Conservation (phyloP, 208 protist genomes). For the Trypanosoma lewisi region DNA sequence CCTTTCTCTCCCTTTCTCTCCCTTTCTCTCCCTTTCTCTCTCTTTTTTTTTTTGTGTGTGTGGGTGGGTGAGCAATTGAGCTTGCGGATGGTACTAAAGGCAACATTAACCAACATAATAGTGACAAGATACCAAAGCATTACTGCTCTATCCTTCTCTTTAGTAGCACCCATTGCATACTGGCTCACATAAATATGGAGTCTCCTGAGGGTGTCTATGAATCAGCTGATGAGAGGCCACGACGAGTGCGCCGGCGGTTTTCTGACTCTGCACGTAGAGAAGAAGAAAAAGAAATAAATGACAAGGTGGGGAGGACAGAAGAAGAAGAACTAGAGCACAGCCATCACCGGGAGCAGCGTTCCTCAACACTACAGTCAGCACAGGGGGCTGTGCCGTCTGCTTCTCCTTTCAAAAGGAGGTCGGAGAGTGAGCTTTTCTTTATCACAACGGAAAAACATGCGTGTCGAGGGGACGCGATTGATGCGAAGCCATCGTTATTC, state of each 20-base stretch:
- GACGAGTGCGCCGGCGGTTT: slow-evolving; percentile 15
- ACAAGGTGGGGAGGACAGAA: too few relatives aligned
- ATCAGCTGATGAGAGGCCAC: background rate
- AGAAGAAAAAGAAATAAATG: background rate
- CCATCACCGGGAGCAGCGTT: background rate
- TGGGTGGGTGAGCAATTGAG: background rate
- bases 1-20: too few relatives aligned
- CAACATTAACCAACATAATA: too few relatives aligned
- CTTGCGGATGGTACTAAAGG: too few relatives aligned
- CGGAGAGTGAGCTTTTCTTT: slow-evolving; percentile 12
- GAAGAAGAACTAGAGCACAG: too few relatives aligned
- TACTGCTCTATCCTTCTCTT: slow-evolving; percentile 1
- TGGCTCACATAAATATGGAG: slow-evolving; percentile 3
- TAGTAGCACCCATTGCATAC: slow-evolving; percentile 3
- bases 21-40: too few relatives aligned
- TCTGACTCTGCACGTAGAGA: background rate
- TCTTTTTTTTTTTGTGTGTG: slow-evolving; percentile 9
- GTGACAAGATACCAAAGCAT: too few relatives aligned
- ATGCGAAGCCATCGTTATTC: background rate
- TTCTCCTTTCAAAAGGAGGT: slow-evolving; percentile 4
- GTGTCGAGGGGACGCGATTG: background rate
- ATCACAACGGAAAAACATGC: slow-evolving; percentile 18
- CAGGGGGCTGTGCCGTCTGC: background rate
- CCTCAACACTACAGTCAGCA: background rate
- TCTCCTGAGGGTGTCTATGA: background rate